Evolutionary conservation across 2,329 filamentous ascomycete species (phyloP).

Genomic region (Fonsecaea monophora): DNA sequence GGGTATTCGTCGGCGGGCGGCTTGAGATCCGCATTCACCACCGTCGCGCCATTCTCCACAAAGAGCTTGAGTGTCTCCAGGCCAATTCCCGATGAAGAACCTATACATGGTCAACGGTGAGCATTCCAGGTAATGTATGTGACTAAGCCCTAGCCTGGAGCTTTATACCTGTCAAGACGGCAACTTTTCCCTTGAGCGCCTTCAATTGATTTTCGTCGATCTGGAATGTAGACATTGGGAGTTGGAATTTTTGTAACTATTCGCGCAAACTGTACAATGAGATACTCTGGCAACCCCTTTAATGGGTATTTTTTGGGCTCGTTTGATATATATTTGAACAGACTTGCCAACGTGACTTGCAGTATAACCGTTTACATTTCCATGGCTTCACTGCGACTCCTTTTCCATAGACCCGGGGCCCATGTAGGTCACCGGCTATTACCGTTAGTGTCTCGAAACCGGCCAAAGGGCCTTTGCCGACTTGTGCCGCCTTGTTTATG

Average conservation of each 20-base stretch:
- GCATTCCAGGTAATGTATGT: neutral
- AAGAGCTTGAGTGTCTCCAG: neutral
- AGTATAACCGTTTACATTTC: neutral
- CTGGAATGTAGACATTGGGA: neutral
- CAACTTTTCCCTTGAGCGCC: neutral
- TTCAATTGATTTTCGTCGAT: neutral
- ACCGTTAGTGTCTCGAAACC: neutral
- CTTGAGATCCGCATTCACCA: neutral
- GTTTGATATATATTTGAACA: neutral
- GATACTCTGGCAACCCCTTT: neutral
- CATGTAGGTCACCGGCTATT: neutral
- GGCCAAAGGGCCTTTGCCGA: neutral
- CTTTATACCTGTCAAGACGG: neutral
- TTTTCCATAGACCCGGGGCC: too few relatives aligned
- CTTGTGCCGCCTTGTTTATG: neutral
- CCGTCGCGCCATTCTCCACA: neutral
- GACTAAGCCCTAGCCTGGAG: neutral
- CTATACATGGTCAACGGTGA: neutral
- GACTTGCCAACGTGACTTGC: neutral
- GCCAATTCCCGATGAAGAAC: neutral
- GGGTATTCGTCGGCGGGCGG: neutral
- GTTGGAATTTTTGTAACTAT: neutral
- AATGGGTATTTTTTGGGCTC: neutral
- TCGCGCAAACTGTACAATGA: neutral
- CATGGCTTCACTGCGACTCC: neutral